Conservation (phyloP, 2,329 filamentous ascomycete species). For the Talaromyces sp. region DNA sequence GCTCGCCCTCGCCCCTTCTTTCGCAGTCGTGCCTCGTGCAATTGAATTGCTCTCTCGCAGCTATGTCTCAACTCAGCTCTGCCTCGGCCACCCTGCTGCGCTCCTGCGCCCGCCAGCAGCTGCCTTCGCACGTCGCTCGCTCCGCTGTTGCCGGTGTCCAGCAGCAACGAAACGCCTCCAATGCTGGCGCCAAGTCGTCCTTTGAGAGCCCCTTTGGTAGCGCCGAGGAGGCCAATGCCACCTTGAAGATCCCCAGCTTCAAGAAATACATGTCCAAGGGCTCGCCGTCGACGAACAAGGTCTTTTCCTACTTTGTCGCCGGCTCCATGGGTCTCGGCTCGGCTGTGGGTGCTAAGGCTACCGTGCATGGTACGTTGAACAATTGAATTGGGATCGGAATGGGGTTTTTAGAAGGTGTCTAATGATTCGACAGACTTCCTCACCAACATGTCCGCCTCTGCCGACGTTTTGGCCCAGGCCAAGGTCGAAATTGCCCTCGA, state of each 20-base stretch:
- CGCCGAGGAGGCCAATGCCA: slow-evolving; percentile 39
- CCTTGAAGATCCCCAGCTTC: slow-evolving; percentile 80
- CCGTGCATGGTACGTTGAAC: slow-evolving; percentile 76
- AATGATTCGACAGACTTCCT: slow-evolving; percentile 71
- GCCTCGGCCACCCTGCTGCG: slow-evolving; percentile 67
- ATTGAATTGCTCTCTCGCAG: slow-evolving; percentile 17
- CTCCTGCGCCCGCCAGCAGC: slow-evolving; percentile 44
- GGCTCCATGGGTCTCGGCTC: slow-evolving; percentile 88
- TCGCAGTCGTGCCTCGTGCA: not conserved
- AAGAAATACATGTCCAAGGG: slow-evolving; percentile 75
- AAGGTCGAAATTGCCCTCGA: slow-evolving; percentile 97
- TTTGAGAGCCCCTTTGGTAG: slow-evolving; percentile 55
- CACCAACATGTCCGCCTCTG: slow-evolving; percentile 99
- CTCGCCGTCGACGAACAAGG: slow-evolving; percentile 67
- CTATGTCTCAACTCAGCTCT: slow-evolving; percentile 45
- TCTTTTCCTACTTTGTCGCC: slow-evolving; percentile 98
- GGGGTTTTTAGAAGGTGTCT: not conserved
- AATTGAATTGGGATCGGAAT: not conserved
- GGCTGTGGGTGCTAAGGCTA: slow-evolving; percentile 93
- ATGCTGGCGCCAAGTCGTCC: slow-evolving; percentile 33
- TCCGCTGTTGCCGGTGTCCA: slow-evolving; percentile 37
- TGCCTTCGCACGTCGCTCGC: slow-evolving; percentile 38
- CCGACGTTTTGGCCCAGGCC: slow-evolving; percentile 96
- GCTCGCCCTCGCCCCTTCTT: slow-evolving; percentile 20
- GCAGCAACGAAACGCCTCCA: slow-evolving; percentile 36